Percentiles rank a stretch among this genome's conserved stretches.
phyloP scores from a whole-genome alignment of 768 basidiomycete genomes.

The Kwoniella bestiolae region DNA sequence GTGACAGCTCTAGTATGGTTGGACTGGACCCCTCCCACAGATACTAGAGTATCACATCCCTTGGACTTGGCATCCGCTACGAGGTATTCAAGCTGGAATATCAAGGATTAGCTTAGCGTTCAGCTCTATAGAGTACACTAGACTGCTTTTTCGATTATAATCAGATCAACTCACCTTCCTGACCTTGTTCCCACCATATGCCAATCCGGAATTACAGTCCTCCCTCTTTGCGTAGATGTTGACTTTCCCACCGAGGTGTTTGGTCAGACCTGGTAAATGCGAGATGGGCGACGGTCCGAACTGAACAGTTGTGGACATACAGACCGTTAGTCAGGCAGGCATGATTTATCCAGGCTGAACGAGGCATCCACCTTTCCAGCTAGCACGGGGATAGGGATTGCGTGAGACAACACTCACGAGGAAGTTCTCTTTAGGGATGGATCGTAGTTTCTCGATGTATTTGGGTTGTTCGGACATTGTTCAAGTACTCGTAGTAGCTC shows the following conservation, averaged over 20 bases:
- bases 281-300: slow-evolving; percentile 42
- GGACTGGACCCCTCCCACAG: slow-evolving; percentile 42
- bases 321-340: no score
- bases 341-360: no score
- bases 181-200: slow-evolving; percentile 47
- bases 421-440: slow-evolving; percentile 25
- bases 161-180: slow-evolving; percentile 25
- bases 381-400: no score
- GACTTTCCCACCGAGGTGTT: slow-evolving; percentile 33
- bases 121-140: no score
- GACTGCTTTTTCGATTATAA: no score
- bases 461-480: slow-evolving; percentile 18
- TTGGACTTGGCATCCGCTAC: slow-evolving; percentile 41
- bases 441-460: slow-evolving; percentile 8
- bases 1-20: slow-evolving; percentile 48
- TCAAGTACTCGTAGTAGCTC: background rate
- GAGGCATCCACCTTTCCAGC: no score
- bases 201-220: slow-evolving; percentile 44
- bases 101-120: no score
- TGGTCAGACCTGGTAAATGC: slow-evolving; percentile 33
- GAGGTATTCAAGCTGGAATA: slow-evolving; percentile 40
- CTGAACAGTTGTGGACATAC: no score
- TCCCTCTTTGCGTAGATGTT: slow-evolving; percentile 43
- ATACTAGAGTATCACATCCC: slow-evolving; percentile 43
- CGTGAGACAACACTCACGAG: slow-evolving; percentile 14